Evolutionary conservation across 352 stramenopile species (phyloP), one percentile per base, ranked within the genome.

Genomic region (Globisporangium rhizosaccharum): DNA sequence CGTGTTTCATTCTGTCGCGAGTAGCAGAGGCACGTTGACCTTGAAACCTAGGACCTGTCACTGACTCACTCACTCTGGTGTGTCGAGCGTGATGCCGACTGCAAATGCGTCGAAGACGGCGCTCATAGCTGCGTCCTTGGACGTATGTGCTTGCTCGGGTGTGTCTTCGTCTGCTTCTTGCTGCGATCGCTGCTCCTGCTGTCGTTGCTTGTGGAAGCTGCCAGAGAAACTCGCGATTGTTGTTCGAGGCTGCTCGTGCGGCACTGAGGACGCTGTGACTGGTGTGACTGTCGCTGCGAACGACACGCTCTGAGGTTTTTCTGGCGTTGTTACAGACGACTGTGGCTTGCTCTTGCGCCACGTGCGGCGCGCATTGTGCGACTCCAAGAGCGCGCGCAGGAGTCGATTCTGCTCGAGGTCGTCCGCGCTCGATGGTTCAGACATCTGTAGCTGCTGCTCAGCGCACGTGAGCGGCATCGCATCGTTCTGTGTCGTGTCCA

Each of bases 391-490:
- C 10, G 57, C 44, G 11, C 78, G 14, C 14, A 90, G 66, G 47
- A 64, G 52, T 3, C 55, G 55, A 53, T 76, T 72, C 45, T 81
- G 59, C 0, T 81, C 66, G 10, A 46, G 44, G 25, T 58, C 45
- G 0, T 51, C 11, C n/a, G 44, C 9, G 44, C 20, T 58, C 1
- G 63, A 25, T 14, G 57, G 18, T 25, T 50, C 36, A n/a, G 53
- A 33, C 42, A 28, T 2, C 49, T 66, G 54, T 56, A 47, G 50
- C 47, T 76, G n/a, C 59, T 66, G 39, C 46, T 79, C 72, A 0
- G 73, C 79, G 49, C 79, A 87, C 15, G 55, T 56, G 23, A 91
- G 67, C 25, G 82, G 79, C 79, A 91, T 89, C 15, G 73, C 63
- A 55, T 91, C 82, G 51, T 88, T 63, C 82, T 91, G 37, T 12